phyloP scores from a whole-genome alignment of 2,329 filamentous ascomycete species.

The Exophiala viscosa region DNA sequence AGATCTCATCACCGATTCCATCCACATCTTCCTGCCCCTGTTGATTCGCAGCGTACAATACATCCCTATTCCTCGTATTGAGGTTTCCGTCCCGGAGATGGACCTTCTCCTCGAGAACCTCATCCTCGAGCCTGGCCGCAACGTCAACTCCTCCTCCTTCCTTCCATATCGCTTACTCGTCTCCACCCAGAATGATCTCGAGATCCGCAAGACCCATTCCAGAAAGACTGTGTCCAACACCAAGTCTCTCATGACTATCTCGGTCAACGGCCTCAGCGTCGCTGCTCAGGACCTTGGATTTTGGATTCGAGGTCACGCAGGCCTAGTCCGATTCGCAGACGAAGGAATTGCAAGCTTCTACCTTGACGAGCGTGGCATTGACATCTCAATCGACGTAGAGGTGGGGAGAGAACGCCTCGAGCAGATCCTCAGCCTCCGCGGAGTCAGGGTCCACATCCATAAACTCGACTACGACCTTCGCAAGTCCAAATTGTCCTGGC shows the following conservation, averaged over 20 bases:
- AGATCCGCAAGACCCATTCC: constrained; percentile 74
- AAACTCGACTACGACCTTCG: constrained; percentile 76
- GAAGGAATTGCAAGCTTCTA: constrained; percentile 81
- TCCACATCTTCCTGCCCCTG: constrained; percentile 77
- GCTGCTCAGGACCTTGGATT: constrained; percentile 85
- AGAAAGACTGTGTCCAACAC: constrained; percentile 61
- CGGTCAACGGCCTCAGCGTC: constrained; percentile 76
- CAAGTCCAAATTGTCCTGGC: constrained; percentile 69
- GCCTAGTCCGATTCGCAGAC: constrained; percentile 70
- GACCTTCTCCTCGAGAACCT: constrained; percentile 88
- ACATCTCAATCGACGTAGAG: constrained; percentile 80
- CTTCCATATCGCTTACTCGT: constrained; percentile 78
- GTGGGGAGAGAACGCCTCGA: constrained; percentile 74
- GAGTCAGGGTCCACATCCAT: constrained; percentile 77
- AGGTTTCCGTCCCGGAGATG: constrained; percentile 75
- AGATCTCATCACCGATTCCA: constrained; percentile 69
- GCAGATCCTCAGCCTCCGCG: constrained; percentile 71
- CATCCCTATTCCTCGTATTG: constrained; percentile 84
- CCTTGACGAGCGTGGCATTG: constrained; percentile 81
- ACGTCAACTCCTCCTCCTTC: constrained; percentile 82
- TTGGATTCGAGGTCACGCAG: constrained; percentile 76
- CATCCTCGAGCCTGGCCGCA: constrained; percentile 80
- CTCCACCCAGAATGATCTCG: constrained; percentile 79
- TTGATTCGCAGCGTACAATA: constrained; percentile 76
- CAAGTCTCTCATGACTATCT: constrained; percentile 71